phyloP scores from a whole-genome alignment of 179 eudicot genomes.

The Spergularia azorica region DNA sequence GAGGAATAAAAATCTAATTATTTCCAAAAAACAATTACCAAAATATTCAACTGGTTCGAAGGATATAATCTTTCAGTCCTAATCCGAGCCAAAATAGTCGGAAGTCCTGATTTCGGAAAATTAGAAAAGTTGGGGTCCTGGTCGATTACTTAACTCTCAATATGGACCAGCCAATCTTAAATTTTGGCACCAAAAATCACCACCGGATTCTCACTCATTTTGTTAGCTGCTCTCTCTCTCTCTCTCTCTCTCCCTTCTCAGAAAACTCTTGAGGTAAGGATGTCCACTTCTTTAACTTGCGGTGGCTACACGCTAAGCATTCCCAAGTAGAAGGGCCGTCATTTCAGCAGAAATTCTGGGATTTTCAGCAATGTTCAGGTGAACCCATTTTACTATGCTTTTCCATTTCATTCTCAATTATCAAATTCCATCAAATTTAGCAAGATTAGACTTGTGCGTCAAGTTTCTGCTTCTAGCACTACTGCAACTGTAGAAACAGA shows the following conservation, averaged over 20 bases:
- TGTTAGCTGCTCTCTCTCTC: background rate
- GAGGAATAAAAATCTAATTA: no score
- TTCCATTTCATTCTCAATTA: slow-evolving; percentile 28
- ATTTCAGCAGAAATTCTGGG: slow-evolving; percentile 33
- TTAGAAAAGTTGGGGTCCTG: no score
- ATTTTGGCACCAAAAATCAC: slow-evolving; percentile 1
- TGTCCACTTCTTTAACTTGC: slow-evolving; percentile 51
- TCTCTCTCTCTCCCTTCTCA: background rate
- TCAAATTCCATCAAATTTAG: slow-evolving; percentile 29
- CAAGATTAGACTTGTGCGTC: slow-evolving; percentile 23
- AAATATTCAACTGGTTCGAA: no score
- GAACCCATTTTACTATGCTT: slow-evolving; percentile 37
- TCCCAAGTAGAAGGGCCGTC: slow-evolving; percentile 25
- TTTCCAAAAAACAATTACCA: no score
- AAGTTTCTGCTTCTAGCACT: slow-evolving; percentile 32
- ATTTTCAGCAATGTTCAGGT: slow-evolving; percentile 52
- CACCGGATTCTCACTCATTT: background rate
- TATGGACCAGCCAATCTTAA: slow-evolving; percentile 19
- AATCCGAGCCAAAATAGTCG: no score
- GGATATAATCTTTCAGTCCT: no score
- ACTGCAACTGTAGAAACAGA: slow-evolving; percentile 34
- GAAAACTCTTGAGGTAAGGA: slow-evolving; percentile 13
- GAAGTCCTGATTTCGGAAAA: no score
- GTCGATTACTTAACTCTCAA: no score
- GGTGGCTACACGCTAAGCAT: slow-evolving; percentile 40